Evolutionary conservation across 2,329 filamentous ascomycete genomes (phyloP).

Genomic region (Thelonectria blattea): DNA sequence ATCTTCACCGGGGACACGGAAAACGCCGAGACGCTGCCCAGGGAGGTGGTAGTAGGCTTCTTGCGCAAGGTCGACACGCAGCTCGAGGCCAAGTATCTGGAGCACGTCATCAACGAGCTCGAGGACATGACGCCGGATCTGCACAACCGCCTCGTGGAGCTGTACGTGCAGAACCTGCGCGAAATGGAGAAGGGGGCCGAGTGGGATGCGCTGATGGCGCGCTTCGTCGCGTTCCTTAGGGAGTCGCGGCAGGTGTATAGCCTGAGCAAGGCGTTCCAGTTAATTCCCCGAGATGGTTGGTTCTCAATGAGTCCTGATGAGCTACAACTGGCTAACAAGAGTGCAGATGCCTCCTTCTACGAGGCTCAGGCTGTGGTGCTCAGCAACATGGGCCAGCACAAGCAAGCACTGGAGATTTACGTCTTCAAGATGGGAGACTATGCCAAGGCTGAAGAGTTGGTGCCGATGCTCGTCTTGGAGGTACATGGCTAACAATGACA

Average conservation of each 20-base stretch:
- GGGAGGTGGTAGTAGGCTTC: constrained; percentile 77
- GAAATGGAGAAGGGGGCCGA: constrained; percentile 51
- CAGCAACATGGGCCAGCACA: constrained; percentile 94
- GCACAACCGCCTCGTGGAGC: constrained; percentile 81
- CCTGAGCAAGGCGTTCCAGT: constrained; percentile 74
- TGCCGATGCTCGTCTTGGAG: constrained; percentile 23
- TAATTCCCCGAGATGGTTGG: constrained; percentile 81
- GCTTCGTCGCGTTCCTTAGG: constrained; percentile 76
- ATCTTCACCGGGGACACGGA: constrained; percentile 92
- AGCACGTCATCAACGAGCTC: constrained; percentile 88
- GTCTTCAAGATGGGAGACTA: constrained; percentile 93
- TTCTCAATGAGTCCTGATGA: background rate
- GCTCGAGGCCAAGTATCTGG: constrained; percentile 82
- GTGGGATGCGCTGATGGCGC: constrained; percentile 65
- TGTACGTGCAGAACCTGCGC: constrained; percentile 66
- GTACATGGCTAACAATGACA: constrained; percentile 43
- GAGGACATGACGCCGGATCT: constrained; percentile 85
- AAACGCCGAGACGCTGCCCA: constrained; percentile 88
- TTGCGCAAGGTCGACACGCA: constrained; percentile 70
- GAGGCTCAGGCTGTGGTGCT: constrained; percentile 90
- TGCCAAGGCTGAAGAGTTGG: constrained; percentile 88
- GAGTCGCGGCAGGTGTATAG: constrained; percentile 79
- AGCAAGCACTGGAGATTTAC: constrained; percentile 95
- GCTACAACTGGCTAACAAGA: constrained; percentile 16
- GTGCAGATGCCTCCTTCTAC: constrained; percentile 80